Evolutionary conservation across 495 filamentous ascomycete species (phyloP).

Genomic region (Hyphodiscus hymeniophilus): DNA sequence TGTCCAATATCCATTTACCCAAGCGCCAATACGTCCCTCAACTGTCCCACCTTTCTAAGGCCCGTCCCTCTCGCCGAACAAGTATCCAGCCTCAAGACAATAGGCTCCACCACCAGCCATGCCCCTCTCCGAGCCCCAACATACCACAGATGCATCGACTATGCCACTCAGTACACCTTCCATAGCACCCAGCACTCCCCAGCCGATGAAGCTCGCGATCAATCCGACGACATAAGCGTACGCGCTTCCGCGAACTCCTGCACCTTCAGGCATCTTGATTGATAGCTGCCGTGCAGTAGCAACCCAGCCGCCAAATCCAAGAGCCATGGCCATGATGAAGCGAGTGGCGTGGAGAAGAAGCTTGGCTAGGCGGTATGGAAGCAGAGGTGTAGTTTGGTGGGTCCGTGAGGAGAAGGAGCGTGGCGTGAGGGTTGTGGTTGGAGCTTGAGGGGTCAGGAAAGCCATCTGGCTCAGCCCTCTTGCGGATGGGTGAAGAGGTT

Average conservation of each 20-base stretch:
- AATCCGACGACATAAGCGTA: constrained; percentile 94
- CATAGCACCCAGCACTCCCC: constrained; percentile 91
- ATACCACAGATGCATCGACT: constrained; percentile 85
- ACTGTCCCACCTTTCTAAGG: not conserved
- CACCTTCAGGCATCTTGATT: constrained; percentile 39
- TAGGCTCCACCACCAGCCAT: constrained; percentile 64
- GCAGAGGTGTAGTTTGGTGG: constrained; percentile 35
- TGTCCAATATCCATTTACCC: not conserved
- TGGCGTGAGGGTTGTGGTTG: constrained; percentile 53
- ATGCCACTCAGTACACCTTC: constrained; percentile 89
- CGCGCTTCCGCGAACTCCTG: constrained; percentile 63
- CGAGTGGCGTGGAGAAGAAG: constrained; percentile 84
- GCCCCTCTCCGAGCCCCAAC: constrained; percentile 84
- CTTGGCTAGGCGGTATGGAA: constrained; percentile 82
- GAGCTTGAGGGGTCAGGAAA: constrained; percentile 53
- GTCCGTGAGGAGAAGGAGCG: constrained; percentile 43
- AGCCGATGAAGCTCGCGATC: constrained; percentile 86
- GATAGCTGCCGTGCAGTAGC: constrained; percentile 68
- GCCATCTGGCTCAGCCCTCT: constrained; percentile 69
- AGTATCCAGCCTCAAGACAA: constrained; percentile 76
- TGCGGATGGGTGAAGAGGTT: constrained; percentile 66
- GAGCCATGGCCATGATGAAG: constrained; percentile 76
- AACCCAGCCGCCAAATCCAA: constrained; percentile 98
- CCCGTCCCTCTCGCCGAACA: constrained; percentile 54
- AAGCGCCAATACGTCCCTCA: no score